Percentiles rank a stretch among this genome's conserved stretches.
Evolutionary conservation across 2,329 filamentous ascomycete species (phyloP).

Genomic region (Thelonectria rubi): DNA sequence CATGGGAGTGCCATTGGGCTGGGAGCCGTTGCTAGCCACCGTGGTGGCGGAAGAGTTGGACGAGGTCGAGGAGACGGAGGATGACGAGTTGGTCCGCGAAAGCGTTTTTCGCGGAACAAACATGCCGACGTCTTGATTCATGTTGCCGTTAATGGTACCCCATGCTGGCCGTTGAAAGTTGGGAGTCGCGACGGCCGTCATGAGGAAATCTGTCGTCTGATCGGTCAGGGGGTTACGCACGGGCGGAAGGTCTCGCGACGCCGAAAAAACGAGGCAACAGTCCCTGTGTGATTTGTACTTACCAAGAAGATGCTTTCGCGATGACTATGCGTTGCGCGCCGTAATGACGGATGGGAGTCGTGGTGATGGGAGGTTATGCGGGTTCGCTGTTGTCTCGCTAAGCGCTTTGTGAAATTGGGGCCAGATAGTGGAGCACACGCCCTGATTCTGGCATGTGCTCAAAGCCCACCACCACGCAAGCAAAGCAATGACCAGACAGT

Average conservation of each 20-base stretch:
- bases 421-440: conserved; percentile 45
- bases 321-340: conserved; percentile 40
- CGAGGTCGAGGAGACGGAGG: conserved; percentile 86
- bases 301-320: conserved; percentile 40
- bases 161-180: conserved; percentile 72
- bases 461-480: conserved; percentile 35
- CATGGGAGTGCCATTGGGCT: conserved; percentile 67
- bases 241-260: conserved; percentile 10
- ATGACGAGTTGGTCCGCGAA: conserved; percentile 90
- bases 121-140: conserved; percentile 81
- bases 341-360: conserved; percentile 39
- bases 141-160: conserved; percentile 67
- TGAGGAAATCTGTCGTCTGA: conserved; percentile 53
- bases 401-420: conserved; percentile 46
- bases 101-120: conserved; percentile 88
- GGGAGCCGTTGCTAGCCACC: conserved; percentile 67
- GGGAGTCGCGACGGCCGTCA: conserved; percentile 75
- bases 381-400: conserved; percentile 43
- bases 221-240: conserved; percentile 30
- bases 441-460: conserved; percentile 44
- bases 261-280: conserved; percentile 2
- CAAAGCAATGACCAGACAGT: conserved; percentile 18
- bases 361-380: conserved; percentile 44
- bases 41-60: conserved; percentile 71
- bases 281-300: conserved; percentile 28